Conservation (phyloP, 2,329 filamentous ascomycete species). For the Colletotrichum endophyticum region DNA sequence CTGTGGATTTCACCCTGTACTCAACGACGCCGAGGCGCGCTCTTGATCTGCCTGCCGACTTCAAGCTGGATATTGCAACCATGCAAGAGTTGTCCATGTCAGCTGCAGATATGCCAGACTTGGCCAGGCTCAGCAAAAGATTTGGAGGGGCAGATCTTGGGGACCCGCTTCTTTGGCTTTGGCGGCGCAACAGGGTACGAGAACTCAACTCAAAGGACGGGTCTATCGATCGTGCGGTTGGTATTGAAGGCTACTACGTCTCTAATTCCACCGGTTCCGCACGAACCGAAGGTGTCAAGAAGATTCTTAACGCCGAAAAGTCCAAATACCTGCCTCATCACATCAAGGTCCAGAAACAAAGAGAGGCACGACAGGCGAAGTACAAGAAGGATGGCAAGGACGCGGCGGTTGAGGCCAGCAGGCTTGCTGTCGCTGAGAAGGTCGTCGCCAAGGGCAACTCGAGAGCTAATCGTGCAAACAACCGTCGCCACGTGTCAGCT, state of each 20-base stretch:
- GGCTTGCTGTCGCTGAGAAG: constrained; percentile 76
- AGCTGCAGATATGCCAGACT: constrained; percentile 52
- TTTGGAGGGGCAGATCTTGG: constrained; percentile 49
- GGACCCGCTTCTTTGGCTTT: constrained; percentile 60
- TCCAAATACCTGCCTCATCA: constrained; percentile 98
- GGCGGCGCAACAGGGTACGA: constrained; percentile 60
- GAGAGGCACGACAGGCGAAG: constrained; percentile 87
- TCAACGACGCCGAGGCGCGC: constrained; percentile 53
- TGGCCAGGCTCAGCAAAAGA: constrained; percentile 52
- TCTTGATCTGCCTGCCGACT: constrained; percentile 47
- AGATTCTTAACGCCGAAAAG: constrained; percentile 96
- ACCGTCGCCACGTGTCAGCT: constrained; percentile 91
- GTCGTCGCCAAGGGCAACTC: constrained; percentile 87
- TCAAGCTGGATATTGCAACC: constrained; percentile 49
- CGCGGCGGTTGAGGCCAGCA: constrained; percentile 72
- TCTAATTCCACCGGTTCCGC: constrained; percentile 85
- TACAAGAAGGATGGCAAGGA: constrained; percentile 72
- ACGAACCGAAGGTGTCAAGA: constrained; percentile 91
- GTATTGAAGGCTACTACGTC: constrained; percentile 76
- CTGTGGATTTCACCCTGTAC: constrained; percentile 51
- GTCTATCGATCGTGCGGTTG: constrained; percentile 35
- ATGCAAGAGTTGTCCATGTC: constrained; percentile 50
- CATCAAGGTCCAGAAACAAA: constrained; percentile 90
- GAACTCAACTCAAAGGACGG: constrained; percentile 53
- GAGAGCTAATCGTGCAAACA: constrained; percentile 92